Base-by-base conservation (phyloP, 164 flowering plant species). In the Akebia trifoliata region DNA sequence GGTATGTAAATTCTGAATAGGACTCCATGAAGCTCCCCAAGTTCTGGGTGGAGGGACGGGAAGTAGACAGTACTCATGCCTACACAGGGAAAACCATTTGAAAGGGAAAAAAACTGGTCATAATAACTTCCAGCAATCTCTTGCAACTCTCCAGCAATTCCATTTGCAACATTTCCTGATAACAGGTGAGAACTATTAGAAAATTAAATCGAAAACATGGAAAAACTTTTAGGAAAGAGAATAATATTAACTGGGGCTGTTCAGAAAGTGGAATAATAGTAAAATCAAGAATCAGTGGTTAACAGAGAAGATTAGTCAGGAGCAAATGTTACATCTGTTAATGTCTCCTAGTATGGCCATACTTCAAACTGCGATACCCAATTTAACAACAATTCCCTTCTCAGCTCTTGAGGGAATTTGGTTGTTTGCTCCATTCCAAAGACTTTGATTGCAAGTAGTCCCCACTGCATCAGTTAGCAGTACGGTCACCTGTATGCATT, bases 331-430 rank as follows among this genome's bases (percentile, higher is more conserved):
- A 94, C 99, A 96, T 88, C 97, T 17, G 93, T 78, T 73, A 70
- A 94, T 43, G 82, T 86, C 66, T 90, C 99, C 70, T 90, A 83
- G 83, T 88, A 90, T 4, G 99, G 99, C 99, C 99, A 94, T 7
- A 94, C 96, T 80, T 94, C 96, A 62, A 94, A 94, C 36, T 97
- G 69, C 8, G 99, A 94, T 65, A 90, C 90, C 99, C 99, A n/a
- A 94, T 72, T 77, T 79, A 12, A 96, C 89, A 24, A 94, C 73
- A 45, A 94, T 76, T 28, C 97, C 97, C 63, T 90, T 85, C 76
- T 86, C 96, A 1, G 79, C 84, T 76, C 97, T 81, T 54, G 90
- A 94, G 46, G 99, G 97, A 35, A 94, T 93, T 50, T 96, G 83
- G 56, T 72, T 2, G 86, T 57, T 54, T 94, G 81, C 54, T 94